phyloP scores from a whole-genome alignment of 1,284 basidiomycete species.

The Hymenochaete sp. region DNA sequence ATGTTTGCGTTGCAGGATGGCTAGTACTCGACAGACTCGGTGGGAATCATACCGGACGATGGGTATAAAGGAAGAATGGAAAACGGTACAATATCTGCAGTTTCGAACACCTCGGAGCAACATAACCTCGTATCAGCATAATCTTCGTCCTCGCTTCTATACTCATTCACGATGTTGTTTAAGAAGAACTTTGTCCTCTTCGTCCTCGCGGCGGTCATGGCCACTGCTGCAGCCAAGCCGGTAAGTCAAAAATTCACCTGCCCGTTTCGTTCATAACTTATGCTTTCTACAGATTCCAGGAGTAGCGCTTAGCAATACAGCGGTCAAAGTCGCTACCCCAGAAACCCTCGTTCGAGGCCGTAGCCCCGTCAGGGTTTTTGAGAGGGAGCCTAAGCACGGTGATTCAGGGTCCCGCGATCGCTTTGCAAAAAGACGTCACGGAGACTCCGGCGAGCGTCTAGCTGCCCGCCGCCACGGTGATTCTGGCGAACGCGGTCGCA shows the following conservation, averaged over 20 bases:
- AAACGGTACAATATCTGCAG: background rate
- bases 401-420: slow-evolving; percentile 11
- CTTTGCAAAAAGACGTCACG: slow-evolving; percentile 8
- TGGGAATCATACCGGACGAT: too few relatives aligned
- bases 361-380: slow-evolving; percentile 8
- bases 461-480: slow-evolving; percentile 2
- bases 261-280: background rate
- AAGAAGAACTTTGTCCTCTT: slow-evolving; percentile 18
- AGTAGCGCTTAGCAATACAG: slow-evolving; percentile 1
- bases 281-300: slow-evolving; percentile 3
- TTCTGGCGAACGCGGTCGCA: slow-evolving; percentile 12
- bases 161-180: slow-evolving; percentile 18
- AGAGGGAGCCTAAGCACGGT: slow-evolving; percentile 16
- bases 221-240: slow-evolving; percentile 12
- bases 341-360: slow-evolving; percentile 13
- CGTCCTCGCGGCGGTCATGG: slow-evolving; percentile 16
- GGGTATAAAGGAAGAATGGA: too few relatives aligned
- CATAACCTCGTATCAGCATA: background rate
- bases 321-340: slow-evolving; percentile 4
- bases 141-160: too few relatives aligned
- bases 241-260: slow-evolving; percentile 7
- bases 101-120: background rate
- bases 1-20: too few relatives aligned
- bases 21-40: too few relatives aligned
- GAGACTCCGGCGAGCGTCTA: slow-evolving; percentile 13